A percentile compares a stretch with the other conserved stretches of the same genome.
Evolutionary conservation across 345 rosid genomes (phyloP).

Genomic region (Geranium rotundifolium): DNA sequence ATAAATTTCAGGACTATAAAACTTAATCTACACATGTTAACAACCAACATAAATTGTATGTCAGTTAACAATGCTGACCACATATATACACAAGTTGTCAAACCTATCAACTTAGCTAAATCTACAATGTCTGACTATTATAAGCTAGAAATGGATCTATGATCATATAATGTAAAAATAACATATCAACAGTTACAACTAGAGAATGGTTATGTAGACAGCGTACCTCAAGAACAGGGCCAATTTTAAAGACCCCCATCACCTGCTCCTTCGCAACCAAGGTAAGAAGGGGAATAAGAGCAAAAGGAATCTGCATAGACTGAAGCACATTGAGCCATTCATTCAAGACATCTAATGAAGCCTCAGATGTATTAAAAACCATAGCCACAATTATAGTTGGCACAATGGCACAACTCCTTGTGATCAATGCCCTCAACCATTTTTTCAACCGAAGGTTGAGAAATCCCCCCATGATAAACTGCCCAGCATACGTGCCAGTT

Average conservation of each 20-base stretch:
- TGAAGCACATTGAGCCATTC: slow-evolving; percentile 18
- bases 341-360: slow-evolving; percentile 9
- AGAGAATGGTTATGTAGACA: no score
- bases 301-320: slow-evolving; percentile 1
- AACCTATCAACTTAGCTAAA: no score
- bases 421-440: slow-evolving; percentile 19
- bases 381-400: slow-evolving; percentile 12
- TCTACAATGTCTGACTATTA: no score
- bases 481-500: background rate
- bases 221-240: slow-evolving; percentile 15
- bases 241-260: slow-evolving; percentile 14
- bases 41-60: no score
- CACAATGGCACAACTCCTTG: slow-evolving; percentile 13
- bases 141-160: no score
- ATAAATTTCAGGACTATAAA: no score
- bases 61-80: no score
- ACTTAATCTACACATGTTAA: no score
- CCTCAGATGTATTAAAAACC: slow-evolving; percentile 7
- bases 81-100: no score
- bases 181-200: no score
- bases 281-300: slow-evolving; percentile 14
- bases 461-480: background rate
- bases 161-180: no score
- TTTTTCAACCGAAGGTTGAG: slow-evolving; percentile 14
- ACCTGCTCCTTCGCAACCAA: slow-evolving; percentile 16